Conservation (phyloP, 1,284 basidiomycete genomes). For the Phellopilus nigrolimitatus region DNA sequence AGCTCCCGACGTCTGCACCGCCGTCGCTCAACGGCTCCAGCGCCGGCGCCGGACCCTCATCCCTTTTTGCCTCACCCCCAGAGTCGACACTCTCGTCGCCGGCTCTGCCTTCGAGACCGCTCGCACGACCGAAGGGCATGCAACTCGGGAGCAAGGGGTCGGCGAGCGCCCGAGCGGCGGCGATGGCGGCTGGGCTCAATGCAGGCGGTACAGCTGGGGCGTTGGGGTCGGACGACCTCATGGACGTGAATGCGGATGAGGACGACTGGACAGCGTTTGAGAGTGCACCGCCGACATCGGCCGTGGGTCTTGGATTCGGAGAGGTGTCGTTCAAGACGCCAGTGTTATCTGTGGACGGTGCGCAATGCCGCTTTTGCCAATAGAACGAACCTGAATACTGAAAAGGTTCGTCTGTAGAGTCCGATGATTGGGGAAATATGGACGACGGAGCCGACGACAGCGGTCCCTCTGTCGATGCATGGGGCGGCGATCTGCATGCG, state of each 20-base stretch:
- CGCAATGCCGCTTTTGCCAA: not conserved
- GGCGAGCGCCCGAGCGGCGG: slow-evolving; percentile 26
- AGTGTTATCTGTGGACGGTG: slow-evolving; percentile 15
- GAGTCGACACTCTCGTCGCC: slow-evolving; percentile 20
- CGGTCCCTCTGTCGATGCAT: slow-evolving; percentile 6
- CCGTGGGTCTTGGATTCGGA: slow-evolving; percentile 25
- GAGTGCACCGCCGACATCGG: slow-evolving; percentile 45
- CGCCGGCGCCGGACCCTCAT: slow-evolving; percentile 11
- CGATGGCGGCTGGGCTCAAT: slow-evolving; percentile 45
- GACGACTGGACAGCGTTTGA: slow-evolving; percentile 96
- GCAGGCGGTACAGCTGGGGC: slow-evolving; percentile 50
- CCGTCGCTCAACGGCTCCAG: slow-evolving; percentile 24
- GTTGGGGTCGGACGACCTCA: slow-evolving; percentile 59
- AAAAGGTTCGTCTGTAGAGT: not conserved
- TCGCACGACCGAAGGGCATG: slow-evolving; percentile 50
- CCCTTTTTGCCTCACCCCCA: not conserved
- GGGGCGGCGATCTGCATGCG: slow-evolving; percentile 12
- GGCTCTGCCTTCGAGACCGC: slow-evolving; percentile 20
- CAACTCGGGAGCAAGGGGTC: slow-evolving; percentile 60
- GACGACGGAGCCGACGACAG: slow-evolving; percentile 4
- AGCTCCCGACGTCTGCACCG: slow-evolving; percentile 37
- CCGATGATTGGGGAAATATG: slow-evolving; percentile 20
- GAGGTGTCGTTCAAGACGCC: slow-evolving; percentile 15
- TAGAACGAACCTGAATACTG: not conserved
- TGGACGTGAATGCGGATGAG: slow-evolving; percentile 86